Percentiles rank a stretch among this genome's conserved stretches.
phyloP scores from a whole-genome alignment of 2,329 filamentous ascomycete species.

The Alternaria hordeiaustralica region DNA sequence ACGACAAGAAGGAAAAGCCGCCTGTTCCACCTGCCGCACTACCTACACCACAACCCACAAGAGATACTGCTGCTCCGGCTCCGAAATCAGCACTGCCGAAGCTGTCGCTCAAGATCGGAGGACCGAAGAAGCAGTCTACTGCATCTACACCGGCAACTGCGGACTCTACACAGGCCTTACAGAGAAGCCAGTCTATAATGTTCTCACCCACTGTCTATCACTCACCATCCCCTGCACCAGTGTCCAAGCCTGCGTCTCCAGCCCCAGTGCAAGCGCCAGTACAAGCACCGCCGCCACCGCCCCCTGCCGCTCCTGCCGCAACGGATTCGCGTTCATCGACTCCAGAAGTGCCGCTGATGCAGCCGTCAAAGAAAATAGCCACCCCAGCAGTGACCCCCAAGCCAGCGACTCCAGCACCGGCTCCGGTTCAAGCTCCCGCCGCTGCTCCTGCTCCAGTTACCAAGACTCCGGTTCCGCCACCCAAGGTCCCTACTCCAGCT shows the following conservation, averaged over 20 bases:
- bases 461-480: slow-evolving; percentile 4
- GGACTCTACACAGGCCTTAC: slow-evolving; percentile 11
- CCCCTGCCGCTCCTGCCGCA: slow-evolving; percentile 14
- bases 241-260: slow-evolving; percentile 25
- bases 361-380: slow-evolving; percentile 23
- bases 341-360: slow-evolving; percentile 24
- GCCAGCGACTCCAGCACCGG: slow-evolving; percentile 8
- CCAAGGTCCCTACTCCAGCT: slow-evolving; percentile 11
- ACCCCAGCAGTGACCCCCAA: slow-evolving; percentile 25
- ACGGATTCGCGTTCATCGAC: slow-evolving; percentile 25
- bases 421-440: background rate
- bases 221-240: slow-evolving; percentile 22
- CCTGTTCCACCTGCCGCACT: background rate
- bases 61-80: slow-evolving; percentile 9
- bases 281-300: slow-evolving; percentile 1
- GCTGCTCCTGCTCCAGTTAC: background rate
- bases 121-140: slow-evolving; percentile 15
- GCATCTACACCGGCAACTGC: slow-evolving; percentile 22
- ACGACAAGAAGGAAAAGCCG: background rate
- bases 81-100: slow-evolving; percentile 16
- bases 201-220: slow-evolving; percentile 26
- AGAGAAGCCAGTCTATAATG: slow-evolving; percentile 17
- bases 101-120: slow-evolving; percentile 33
- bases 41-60: slow-evolving; percentile 9
- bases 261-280: background rate